phyloP scores from a whole-genome alignment of 345 rosid genomes.

The Gossypium australe region DNA sequence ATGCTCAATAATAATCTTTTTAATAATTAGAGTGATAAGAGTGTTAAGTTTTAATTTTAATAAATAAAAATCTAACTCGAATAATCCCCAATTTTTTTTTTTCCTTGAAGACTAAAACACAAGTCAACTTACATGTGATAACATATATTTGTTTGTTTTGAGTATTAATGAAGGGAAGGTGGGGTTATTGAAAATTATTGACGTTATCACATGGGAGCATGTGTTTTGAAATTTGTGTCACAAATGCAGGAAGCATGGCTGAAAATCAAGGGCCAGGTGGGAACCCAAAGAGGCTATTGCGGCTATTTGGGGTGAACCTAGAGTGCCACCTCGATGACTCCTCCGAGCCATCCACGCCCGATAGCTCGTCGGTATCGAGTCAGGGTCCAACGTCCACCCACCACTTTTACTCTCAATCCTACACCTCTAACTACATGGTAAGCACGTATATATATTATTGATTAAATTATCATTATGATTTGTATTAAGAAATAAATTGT shows the following conservation, averaged over 20 bases:
- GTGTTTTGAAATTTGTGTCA: slow-evolving; percentile 4
- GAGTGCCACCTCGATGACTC: slow-evolving; percentile 65
- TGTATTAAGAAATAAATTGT: too few relatives aligned
- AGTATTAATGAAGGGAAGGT: not conserved
- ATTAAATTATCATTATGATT: too few relatives aligned
- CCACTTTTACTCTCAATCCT: slow-evolving; percentile 30
- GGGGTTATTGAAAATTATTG: not conserved
- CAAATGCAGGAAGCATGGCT: slow-evolving; percentile 14
- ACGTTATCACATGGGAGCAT: not conserved
- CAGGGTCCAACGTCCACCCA: slow-evolving; percentile 24
- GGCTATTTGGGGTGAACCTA: slow-evolving; percentile 89
- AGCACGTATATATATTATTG: not conserved
- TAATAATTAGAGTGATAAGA: too few relatives aligned
- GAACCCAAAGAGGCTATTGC: slow-evolving; percentile 58
- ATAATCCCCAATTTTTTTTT: too few relatives aligned
- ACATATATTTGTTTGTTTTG: not conserved
- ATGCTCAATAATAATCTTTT: too few relatives aligned
- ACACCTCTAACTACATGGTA: slow-evolving; percentile 43
- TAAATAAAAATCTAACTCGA: too few relatives aligned
- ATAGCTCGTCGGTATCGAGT: slow-evolving; percentile 40
- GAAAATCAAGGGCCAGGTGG: slow-evolving; percentile 35
- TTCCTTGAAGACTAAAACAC: too few relatives aligned
- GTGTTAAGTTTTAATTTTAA: too few relatives aligned
- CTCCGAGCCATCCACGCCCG: slow-evolving; percentile 57
- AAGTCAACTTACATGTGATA: not conserved